phyloP scores from a whole-genome alignment of 768 basidiomycete genomes.

The Erythrobasidium yunnanense region DNA sequence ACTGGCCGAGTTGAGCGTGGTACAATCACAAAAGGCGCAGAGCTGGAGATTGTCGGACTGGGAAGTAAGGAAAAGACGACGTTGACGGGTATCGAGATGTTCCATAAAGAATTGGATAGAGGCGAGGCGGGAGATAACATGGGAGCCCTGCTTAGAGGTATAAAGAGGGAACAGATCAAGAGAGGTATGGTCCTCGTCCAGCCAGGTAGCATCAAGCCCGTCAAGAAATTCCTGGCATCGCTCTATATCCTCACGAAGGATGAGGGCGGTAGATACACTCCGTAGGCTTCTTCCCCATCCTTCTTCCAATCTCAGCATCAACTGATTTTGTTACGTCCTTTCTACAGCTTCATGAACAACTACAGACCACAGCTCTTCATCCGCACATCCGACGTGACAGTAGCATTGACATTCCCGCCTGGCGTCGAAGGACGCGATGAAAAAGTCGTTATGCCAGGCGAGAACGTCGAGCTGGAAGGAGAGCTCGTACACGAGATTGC shows the following conservation, averaged over 20 bases:
- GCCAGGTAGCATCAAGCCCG: conserved; percentile 84
- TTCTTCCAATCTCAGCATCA: background rate
- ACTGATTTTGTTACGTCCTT: background rate
- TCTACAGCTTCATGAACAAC: conserved; percentile 62
- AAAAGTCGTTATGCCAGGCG: conserved; percentile 82
- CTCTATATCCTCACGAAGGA: conserved; percentile 83
- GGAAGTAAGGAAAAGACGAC: conserved; percentile 76
- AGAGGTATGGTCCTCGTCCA: conserved; percentile 84
- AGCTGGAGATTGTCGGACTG: conserved; percentile 84
- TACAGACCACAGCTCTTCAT: conserved; percentile 88
- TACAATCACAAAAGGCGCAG: conserved; percentile 74
- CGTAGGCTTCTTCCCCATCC: conserved; percentile 27
- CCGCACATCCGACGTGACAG: conserved; percentile 88
- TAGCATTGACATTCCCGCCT: conserved; percentile 69
- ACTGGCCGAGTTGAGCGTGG: conserved; percentile 95
- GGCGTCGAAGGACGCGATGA: conserved; percentile 56
- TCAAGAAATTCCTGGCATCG: conserved; percentile 87
- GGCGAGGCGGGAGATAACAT: conserved; percentile 99
- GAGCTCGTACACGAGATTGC: conserved; percentile 70
- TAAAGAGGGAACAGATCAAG: conserved; percentile 90
- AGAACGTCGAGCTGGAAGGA: conserved; percentile 88
- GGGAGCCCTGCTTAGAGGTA: conserved; percentile 88
- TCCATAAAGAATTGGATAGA: conserved; percentile 97
- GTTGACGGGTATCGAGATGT: conserved; percentile 92
- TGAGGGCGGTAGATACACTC: conserved; percentile 52